Base-by-base conservation (phyloP, 169 alveolate species). In the Nephromyces sp. region DNA sequence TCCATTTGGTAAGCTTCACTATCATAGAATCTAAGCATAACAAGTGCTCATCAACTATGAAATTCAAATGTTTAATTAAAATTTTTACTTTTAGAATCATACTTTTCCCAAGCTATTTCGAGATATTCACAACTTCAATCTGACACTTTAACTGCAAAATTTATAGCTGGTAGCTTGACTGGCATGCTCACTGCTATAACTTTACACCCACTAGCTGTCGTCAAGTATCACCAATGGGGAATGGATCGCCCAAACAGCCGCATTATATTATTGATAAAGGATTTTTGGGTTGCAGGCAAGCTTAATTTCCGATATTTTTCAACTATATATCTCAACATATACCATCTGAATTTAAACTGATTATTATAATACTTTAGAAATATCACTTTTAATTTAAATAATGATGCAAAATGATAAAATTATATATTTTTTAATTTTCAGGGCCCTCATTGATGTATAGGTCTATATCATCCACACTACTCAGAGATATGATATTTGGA, bases 1-100 rank as follows among this genome's bases (percentile, higher is more conserved):
- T 32, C 80, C 80, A 6, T 64, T 74, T 22, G 80, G 80, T 74
- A 66, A 32, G 74, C n/a, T 28, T 72, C 30, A 8, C n/a, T 43
- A 15, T 15, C 57, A 43, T 43, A 15, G 15, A 43, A 43, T 15
- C n/a, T 43, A 43, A n/a, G n/a, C n/a, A n/a, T n/a, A n/a, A n/a
- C n/a, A n/a, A n/a, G n/a, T n/a, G n/a, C n/a, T n/a, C n/a, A n/a
- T n/a, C n/a, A n/a, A n/a, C n/a, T n/a, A n/a, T n/a, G n/a, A n/a
- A n/a, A n/a, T n/a, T n/a, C n/a, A n/a, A n/a, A n/a, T n/a, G n/a
- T n/a, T n/a, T n/a, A n/a, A n/a, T n/a, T n/a, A n/a, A n/a, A n/a
- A n/a, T n/a, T n/a, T n/a, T n/a, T n/a, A n/a, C n/a, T n/a, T n/a
- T n/a, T n/a, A n/a, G n/a, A n/a, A n/a, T n/a, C n/a, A n/a, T n/a